Evolutionary conservation across 1,139 yeast genomes (phyloP), one percentile per base, ranked within the genome.

Genomic region (Taphrina betulina): DNA sequence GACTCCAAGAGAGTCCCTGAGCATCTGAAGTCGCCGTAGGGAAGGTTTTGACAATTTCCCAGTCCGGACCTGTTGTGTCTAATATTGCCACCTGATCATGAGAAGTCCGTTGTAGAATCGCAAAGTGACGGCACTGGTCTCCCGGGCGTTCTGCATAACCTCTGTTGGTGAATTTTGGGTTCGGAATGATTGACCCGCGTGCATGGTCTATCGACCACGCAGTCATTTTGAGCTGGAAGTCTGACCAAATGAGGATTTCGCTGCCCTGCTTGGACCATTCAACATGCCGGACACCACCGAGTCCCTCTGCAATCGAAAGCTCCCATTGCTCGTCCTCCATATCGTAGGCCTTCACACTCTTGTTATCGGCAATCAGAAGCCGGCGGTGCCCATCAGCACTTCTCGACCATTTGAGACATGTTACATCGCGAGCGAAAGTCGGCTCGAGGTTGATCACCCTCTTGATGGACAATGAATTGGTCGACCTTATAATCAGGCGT

Each of bases 1-100:
- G 62, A 24, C 65, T 63, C 64, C 65, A 63, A 5, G 44, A 42
- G 28, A 60, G 51, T 2, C 61, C 62, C 24, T 57, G 54, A 8
- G 61, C 63, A 40, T 62, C 62, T n/a, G 57, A 33, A 2, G 60
- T 54, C 4, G 61, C 53, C 10, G 45, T 20, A 8, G 54, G 40
- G 33, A 43, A 59, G 22, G 41, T 36, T 37, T 29, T 35, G 3
- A 16, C 19, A 1, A 53, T 33, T 2, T 23, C 8, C 60, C 58
- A 58, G 14, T n/a, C 22, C 20, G 33, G 17, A 10, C 26, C 16
- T 22, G 35, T 57, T 48, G 38, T 60, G 33, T 23, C 58, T 40
- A 55, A 57, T 5, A 62, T 19, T 4, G 59, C 33, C 5, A 62
- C 26, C 16, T 20, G 31, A 52, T 62, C 64, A 24, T 61, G 59